phyloP scores from a whole-genome alignment of 2,329 filamentous ascomycete species.

The Parafenestella ontariensis region DNA sequence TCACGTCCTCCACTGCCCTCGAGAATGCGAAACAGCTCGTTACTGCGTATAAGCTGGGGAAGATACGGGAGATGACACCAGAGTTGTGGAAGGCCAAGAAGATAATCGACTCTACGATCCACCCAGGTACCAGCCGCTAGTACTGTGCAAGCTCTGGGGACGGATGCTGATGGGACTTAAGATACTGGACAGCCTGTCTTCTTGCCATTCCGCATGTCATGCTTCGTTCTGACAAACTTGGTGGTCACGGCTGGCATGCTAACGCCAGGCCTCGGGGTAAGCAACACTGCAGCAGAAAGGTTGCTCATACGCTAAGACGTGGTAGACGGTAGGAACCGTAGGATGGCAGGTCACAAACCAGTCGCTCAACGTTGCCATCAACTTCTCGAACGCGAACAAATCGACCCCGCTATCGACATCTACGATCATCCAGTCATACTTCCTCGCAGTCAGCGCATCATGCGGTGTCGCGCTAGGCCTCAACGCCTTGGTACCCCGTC shows the following conservation, averaged over 20 bases:
- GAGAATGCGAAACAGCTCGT: slow-evolving; percentile 86
- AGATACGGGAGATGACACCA: slow-evolving; percentile 79
- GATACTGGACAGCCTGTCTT: slow-evolving; percentile 93
- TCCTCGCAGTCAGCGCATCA: slow-evolving; percentile 88
- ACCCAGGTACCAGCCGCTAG: slow-evolving; percentile 72
- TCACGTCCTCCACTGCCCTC: slow-evolving; percentile 78
- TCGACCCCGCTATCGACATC: slow-evolving; percentile 83
- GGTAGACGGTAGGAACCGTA: slow-evolving; percentile 80
- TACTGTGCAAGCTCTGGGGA: neutral
- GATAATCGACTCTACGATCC: slow-evolving; percentile 93
- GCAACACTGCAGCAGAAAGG: slow-evolving; percentile 25
- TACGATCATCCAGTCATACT: slow-evolving; percentile 87
- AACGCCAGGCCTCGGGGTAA: slow-evolving; percentile 79
- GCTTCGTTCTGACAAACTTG: slow-evolving; percentile 90
- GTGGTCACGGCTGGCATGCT: slow-evolving; percentile 97
- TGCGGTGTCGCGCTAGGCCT: slow-evolving; percentile 93
- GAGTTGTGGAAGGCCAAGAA: slow-evolving; percentile 97
- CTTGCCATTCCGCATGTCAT: slow-evolving; percentile 96
- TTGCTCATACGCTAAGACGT: slow-evolving; percentile 24
- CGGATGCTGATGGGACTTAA: slow-evolving; percentile 48
- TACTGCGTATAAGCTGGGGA: slow-evolving; percentile 84
- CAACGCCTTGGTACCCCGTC: slow-evolving; percentile 84
- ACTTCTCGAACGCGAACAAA: slow-evolving; percentile 98
- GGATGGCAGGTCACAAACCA: slow-evolving; percentile 97
- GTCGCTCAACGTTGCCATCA: slow-evolving; percentile 97